Percentiles rank a stretch among this genome's conserved stretches.
These are phyloP conservation scores for Fusarium xyrophilum DNA, from an alignment of 2,329 filamentous ascomycete genomes.

Conservation along the genomic window DNA sequence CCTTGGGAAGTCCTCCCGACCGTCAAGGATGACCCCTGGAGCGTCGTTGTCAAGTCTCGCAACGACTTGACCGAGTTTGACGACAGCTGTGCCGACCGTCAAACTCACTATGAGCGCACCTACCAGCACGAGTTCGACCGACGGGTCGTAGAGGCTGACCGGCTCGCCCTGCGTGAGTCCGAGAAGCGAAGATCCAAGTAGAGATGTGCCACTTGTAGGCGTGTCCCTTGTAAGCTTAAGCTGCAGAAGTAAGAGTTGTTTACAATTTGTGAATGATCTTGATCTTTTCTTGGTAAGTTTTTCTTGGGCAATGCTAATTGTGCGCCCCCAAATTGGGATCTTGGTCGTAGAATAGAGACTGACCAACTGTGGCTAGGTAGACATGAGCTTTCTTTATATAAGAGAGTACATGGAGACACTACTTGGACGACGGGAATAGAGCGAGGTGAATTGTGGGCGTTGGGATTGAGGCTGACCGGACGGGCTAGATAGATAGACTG, in stretches of 20 bases:
- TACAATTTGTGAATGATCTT: not conserved
- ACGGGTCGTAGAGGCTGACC: rapidly evolving
- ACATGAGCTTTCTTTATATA: not conserved
- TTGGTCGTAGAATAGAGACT: not conserved
- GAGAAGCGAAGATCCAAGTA: not conserved
- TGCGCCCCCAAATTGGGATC: not conserved
- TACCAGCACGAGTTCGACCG: not conserved
- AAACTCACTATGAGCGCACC: rapidly evolving
- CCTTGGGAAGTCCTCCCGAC: not conserved
- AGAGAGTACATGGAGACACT: not conserved
- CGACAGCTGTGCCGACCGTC: rapidly evolving
- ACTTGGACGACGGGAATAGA: not conserved
- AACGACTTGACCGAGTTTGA: rapidly evolving
- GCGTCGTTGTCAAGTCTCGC: rapidly evolving
- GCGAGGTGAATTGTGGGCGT: not conserved
- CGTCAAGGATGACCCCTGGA: rapidly evolving
- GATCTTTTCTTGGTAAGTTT: not conserved
- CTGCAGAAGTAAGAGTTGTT: not conserved
- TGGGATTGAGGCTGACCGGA: too few species aligned
- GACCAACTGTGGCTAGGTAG: not conserved
- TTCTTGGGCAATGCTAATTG: not conserved
- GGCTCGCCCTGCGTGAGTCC: rapidly evolving
- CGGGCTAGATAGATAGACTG: not conserved
- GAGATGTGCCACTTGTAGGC: not conserved
- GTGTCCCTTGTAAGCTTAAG: not conserved